Percentiles rank a stretch among this genome's conserved stretches.
phyloP scores from a whole-genome alignment of 116 monocot genomes.

The Dioscorea cayenensis region DNA sequence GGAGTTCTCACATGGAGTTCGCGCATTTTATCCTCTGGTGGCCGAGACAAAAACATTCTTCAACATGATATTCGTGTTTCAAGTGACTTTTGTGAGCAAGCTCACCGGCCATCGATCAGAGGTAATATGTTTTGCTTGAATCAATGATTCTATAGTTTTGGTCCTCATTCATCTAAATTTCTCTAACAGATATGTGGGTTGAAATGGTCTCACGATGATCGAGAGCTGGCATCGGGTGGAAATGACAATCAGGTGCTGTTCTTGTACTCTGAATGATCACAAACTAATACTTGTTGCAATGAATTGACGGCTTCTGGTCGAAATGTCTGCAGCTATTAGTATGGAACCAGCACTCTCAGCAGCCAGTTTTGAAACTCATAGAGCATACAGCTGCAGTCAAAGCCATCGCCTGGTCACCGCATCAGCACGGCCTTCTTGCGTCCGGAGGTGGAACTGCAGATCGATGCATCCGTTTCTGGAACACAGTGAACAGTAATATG shows the following conservation, averaged over 20 bases:
- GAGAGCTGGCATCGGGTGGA: conserved; percentile 94
- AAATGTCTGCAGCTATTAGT: conserved; percentile 58
- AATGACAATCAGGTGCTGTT: conserved; percentile 79
- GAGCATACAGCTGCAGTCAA: conserved; percentile 94
- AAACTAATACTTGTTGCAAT: background rate
- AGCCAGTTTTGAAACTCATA: conserved; percentile 56
- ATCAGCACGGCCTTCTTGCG: conserved; percentile 84
- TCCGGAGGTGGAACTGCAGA: conserved; percentile 98
- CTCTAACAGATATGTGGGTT: conserved; percentile 74
- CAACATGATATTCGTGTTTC: conserved; percentile 76
- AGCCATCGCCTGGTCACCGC: conserved; percentile 98
- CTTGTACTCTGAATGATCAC: background rate
- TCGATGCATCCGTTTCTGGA: conserved; percentile 96
- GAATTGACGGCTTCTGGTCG: background rate
- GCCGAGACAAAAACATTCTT: conserved; percentile 85
- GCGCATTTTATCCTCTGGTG: conserved; percentile 81
- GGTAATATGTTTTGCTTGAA: conserved; percentile 19
- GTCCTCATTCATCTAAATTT: conserved; percentile 4
- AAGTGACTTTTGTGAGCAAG: conserved; percentile 60
- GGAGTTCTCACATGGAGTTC: conserved; percentile 91
- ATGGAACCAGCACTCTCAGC: conserved; percentile 76
- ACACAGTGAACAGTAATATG: conserved; percentile 64
- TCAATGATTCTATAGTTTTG: background rate
- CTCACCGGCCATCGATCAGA: conserved; percentile 83
- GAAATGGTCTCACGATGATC: conserved; percentile 95